Evolutionary conservation across 2,329 filamentous ascomycete genomes (phyloP).

Genomic region (Epichloe gansuensis): DNA sequence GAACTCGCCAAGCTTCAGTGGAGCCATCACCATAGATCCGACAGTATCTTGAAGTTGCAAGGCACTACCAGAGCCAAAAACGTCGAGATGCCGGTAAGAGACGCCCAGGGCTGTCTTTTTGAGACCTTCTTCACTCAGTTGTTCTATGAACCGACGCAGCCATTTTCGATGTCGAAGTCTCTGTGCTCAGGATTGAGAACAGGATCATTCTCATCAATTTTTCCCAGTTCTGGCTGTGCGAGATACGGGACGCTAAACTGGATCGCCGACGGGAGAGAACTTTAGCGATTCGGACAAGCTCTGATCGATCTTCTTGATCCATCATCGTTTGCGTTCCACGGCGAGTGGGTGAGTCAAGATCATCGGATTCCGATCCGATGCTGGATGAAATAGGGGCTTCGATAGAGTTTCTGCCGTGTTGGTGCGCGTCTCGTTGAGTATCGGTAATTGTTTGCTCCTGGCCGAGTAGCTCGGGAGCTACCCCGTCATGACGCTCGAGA

Average conservation of each 20-base stretch:
- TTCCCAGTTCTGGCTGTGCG: constrained; percentile 9
- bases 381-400: neutral
- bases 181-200: constrained; percentile 25
- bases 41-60: constrained; percentile 60
- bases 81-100: constrained; percentile 51
- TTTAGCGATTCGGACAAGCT: constrained; percentile 28
- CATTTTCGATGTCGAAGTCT: constrained; percentile 30
- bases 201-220: constrained; percentile 17
- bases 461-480: neutral
- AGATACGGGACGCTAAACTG: constrained; percentile 9
- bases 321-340: constrained; percentile 12
- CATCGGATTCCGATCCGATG: neutral
- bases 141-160: constrained; percentile 25
- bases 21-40: constrained; percentile 43
- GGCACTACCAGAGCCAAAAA: constrained; percentile 54
- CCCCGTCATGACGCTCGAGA: neutral
- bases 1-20: constrained; percentile 43
- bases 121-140: constrained; percentile 43
- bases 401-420: neutral
- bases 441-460: neutral
- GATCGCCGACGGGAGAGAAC: constrained; percentile 24
- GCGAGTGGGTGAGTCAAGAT: constrained; percentile 5
- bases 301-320: constrained; percentile 21
- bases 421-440: neutral
- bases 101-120: constrained; percentile 44